Evolutionary conservation across 805 yeast genomes (phyloP), one percentile per base, ranked within the genome.

Genomic region (Starmera amethionina): DNA sequence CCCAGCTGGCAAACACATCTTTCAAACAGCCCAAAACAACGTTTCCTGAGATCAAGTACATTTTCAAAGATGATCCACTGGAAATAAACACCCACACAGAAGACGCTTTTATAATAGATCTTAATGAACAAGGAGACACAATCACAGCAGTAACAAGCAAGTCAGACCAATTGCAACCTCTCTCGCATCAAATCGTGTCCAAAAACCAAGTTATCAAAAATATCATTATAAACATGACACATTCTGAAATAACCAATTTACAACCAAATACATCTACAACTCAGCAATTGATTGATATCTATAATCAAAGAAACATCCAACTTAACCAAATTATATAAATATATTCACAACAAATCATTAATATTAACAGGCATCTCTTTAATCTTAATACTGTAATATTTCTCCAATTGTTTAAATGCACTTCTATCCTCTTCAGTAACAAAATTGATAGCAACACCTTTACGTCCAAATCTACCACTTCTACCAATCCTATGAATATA

Each of bases 401-500:
- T 69, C 59, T 82, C 88, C 49, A 83, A 67, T 50, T 80, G 95
- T 60, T 79, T 75, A 70, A 90, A 72, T 59, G 73, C 76, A 40
- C 71, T 74, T 48, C 72, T 73, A 63, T 93, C 97, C 39, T 80
- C 81, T 50, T 70, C 72, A 42, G 97, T 87, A 56, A 88, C 80
- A 55, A 93, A 83, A 73, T 89, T 93, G 64, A 90, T 86, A 43
- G 98, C 97, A 56, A 84, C 95, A 72, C 96, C 98, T 72, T 89
- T 90, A 67, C 98, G 80, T 54, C 98, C 98, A 71, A 90, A 90
- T 62, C 98, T 80, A 49, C 97, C 98, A 52, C 95, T 88, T 65
- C 98, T 82, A 64, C 98, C 98, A 51, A 90, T 90, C 67, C 98
- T 78, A 72, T 90, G 98, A 58, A 90, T 81, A 65, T 90, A 90